phyloP scores from a whole-genome alignment of 345 rosid species.

The Citrus hindsii region DNA sequence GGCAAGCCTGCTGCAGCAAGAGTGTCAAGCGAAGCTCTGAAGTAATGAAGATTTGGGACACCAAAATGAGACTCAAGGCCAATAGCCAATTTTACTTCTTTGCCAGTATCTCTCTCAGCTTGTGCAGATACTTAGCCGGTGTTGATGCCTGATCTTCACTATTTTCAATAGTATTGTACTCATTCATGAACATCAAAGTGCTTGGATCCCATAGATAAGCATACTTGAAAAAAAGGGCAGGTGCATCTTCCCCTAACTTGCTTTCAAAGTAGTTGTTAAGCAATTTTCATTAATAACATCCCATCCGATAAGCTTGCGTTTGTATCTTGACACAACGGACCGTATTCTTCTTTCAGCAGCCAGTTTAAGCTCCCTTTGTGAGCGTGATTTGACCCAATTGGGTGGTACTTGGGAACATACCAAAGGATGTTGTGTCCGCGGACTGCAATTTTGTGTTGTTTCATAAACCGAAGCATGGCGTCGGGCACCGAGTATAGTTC shows the following conservation, averaged over 20 bases:
- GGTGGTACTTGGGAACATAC: constrained; percentile 44
- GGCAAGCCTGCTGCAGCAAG: constrained; percentile 46
- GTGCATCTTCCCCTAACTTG: constrained; percentile 38
- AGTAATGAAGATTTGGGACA: constrained; percentile 48
- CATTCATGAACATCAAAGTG: constrained; percentile 52
- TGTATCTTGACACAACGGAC: constrained; percentile 53
- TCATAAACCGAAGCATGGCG: constrained; percentile 50
- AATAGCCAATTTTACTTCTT: constrained; percentile 31
- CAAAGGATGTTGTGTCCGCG: constrained; percentile 74
- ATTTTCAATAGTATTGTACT: constrained; percentile 59
- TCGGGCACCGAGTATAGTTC: constrained; percentile 61
- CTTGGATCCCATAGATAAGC: constrained; percentile 26
- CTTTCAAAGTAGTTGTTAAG: constrained; percentile 48
- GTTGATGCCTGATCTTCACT: constrained; percentile 29
- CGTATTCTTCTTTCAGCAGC: constrained; percentile 34
- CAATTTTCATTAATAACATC: constrained; percentile 77
- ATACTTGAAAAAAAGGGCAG: constrained; percentile 16
- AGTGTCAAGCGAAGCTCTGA: constrained; percentile 63
- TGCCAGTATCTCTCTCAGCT: constrained; percentile 31
- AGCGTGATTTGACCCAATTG: constrained; percentile 45
- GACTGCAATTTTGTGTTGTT: constrained; percentile 32
- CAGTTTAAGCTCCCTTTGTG: constrained; percentile 13
- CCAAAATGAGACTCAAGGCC: constrained; percentile 70
- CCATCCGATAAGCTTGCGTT: constrained; percentile 54
- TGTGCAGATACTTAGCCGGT: constrained; percentile 45